Evolutionary conservation across 2,329 filamentous ascomycete species (phyloP), one percentile per base, ranked within the genome.

Genomic region (Penicillium corylophilum): DNA sequence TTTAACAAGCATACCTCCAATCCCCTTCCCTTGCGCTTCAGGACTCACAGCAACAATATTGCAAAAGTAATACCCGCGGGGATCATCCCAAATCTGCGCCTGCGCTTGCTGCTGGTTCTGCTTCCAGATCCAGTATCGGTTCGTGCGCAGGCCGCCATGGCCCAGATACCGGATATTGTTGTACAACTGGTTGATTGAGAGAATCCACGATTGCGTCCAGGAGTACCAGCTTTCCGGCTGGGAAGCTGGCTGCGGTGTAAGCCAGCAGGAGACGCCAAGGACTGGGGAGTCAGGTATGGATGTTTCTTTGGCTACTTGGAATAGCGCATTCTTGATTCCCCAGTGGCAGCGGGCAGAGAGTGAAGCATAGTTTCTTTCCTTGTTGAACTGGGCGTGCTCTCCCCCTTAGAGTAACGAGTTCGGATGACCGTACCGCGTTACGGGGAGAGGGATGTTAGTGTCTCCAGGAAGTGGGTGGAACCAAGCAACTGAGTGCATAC

Each of bases 81-180:
- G 76, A 57, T 88, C 85, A 0, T 77, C 82, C 87, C 87, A 90
- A 6, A 89, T 73, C 44, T 82, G 74, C 1, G 72, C 71, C 55
- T 89, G 87, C 1, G 81, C 85, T 46, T 82, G 76, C 0, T 79
- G 77, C 68, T 90, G 87, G 3, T 80, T 78, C n/a, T 77, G 77
- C 63, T 90, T 90, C 86, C 86, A 90, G 63, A 89, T 87, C 71
- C 83, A 88, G 64, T 90, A 90, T 10, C 87, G 80, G 69, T 82
- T 64, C 33, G 83, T 81, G 53, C 81, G 84, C 4, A 90, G 73
- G 0, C 87, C 87, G 8, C 87, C 87, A 2, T 83, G 81, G 0
- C 87, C 87, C 10, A 61, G 53, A 55, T 86, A 85, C 64, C 77
- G 78, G 8, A 87, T 61, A 59, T 90, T 89, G 78, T 87, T 88